Percentiles rank a stretch among this genome's conserved stretches.
phyloP scores from a whole-genome alignment of 768 basidiomycete species.

The Cubamyces lactineus region DNA sequence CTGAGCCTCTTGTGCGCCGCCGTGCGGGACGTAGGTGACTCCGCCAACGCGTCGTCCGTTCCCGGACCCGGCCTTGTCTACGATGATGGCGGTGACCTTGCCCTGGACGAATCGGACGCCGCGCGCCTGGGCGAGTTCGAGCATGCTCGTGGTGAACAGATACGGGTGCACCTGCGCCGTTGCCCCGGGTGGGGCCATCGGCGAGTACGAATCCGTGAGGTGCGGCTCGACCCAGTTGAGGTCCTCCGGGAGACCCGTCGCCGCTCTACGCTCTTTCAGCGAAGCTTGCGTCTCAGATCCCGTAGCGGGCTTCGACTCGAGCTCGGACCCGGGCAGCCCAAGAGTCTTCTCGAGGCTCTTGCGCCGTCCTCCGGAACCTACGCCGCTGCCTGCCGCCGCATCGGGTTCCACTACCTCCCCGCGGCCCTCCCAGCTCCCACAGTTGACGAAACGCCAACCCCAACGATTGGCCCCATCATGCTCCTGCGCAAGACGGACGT shows the following conservation, averaged over 20 bases:
- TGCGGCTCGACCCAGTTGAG: constrained; percentile 42
- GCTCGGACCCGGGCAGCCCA: constrained; percentile 40
- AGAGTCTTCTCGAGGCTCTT: constrained; percentile 61
- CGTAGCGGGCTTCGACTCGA: too few species aligned
- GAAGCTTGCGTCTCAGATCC: neutral
- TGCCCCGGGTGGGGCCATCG: constrained; percentile 57
- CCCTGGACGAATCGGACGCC: constrained; percentile 55
- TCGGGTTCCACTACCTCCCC: constrained; percentile 40
- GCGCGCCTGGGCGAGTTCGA: constrained; percentile 58
- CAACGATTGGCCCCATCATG: constrained; percentile 73
- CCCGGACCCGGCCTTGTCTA: constrained; percentile 35
- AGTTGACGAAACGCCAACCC: constrained; percentile 82
- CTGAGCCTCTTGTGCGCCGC: constrained; percentile 31
- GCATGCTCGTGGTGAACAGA: constrained; percentile 73
- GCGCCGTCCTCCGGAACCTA: constrained; percentile 36
- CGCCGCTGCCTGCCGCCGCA: constrained; percentile 29
- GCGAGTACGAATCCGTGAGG: constrained; percentile 63
- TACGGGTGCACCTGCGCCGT: constrained; percentile 83
- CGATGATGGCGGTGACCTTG: constrained; percentile 49
- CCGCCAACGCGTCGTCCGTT: constrained; percentile 44
- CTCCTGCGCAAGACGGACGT: constrained; percentile 69
- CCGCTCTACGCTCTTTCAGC: constrained; percentile 2
- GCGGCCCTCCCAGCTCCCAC: constrained; percentile 73
- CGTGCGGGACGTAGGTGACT: constrained; percentile 43
- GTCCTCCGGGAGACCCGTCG: constrained; percentile 36